Percentiles rank a stretch among this genome's conserved stretches.
phyloP scores from a whole-genome alignment of 331 rosid genomes.

The Pyrus hybrid region DNA sequence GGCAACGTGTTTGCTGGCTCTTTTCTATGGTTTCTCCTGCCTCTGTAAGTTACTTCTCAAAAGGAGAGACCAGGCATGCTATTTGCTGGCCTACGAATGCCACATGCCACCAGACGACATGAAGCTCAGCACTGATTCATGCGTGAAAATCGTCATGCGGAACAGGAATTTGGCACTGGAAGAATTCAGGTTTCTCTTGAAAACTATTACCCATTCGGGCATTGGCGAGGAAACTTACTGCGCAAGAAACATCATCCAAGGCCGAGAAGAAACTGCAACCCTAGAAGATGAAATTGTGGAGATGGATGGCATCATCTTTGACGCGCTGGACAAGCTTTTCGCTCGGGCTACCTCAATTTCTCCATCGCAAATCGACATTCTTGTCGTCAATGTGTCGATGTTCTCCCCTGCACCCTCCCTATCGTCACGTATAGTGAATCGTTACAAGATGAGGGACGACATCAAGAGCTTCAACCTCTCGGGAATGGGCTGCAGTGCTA shows the following conservation, averaged over 20 bases:
- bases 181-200: not conserved
- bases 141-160: not conserved
- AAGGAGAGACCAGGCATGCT: not conserved
- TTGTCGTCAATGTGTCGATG: constrained; percentile 33
- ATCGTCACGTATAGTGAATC: constrained; percentile 15
- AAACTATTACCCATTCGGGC: constrained; percentile 23
- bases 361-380: constrained; percentile 22
- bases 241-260: constrained; percentile 17
- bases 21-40: not conserved
- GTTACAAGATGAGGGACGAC: constrained; percentile 18
- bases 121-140: not conserved
- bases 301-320: constrained; percentile 19
- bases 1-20: not conserved
- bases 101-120: not conserved
- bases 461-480: constrained; percentile 28
- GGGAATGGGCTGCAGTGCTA: constrained; percentile 41
- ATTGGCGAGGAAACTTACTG: constrained; percentile 33
- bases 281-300: constrained; percentile 7
- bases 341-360: not conserved
- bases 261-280: constrained; percentile 4
- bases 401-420: constrained; percentile 25
- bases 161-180: constrained; percentile 11
- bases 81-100: constrained; percentile 12
- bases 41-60: not conserved
- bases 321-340: constrained; percentile 24